Base-by-base conservation (phyloP, 805 yeast species). In the Metschnikowia continentalis region DNA sequence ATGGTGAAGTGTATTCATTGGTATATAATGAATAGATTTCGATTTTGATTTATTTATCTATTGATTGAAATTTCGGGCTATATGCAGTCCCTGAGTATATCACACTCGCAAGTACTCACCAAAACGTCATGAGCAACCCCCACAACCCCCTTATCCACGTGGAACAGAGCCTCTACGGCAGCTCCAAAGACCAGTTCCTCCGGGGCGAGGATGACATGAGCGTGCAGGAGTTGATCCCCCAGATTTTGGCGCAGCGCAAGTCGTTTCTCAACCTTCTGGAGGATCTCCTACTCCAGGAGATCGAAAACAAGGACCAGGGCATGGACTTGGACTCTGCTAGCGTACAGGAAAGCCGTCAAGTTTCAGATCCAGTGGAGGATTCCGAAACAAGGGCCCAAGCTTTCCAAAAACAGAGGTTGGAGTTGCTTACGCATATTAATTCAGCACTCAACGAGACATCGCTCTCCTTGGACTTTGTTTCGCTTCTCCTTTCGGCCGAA, bases 381-480 rank as follows among this genome's bases (percentile, higher is more conserved):
- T 58, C 57, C n/a, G 40, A 53, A 15, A 46, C 38, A 35, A 62
- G 52, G 30, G 47, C 39, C 8, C 78, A 73, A 42, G 70, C 71
- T 8, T 83, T 83, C 58, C 66, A 71, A 44, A 72, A 71, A 41
- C 74, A 79, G 15, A 82, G 82, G 61, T 62, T 69, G n/a, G 81
- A 82, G 51, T 74, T 85, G 39, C 58, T 83, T 14, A 73, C 70
- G 15, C 71, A 75, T 40, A 74, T 87, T 32, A 77, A 80, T 48
- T 66, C 81, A 0, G 96, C 98, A 1, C 72, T 88, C 58, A 94
- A 92, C 64, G 97, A 94, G 63, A 83, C 96, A 0, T 90, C 97
- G 0, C 68, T 94, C 36, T 84, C 96, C 1, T 71, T 91, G 51
- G 99, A 92, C 63, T 88, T 91, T 55, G 85, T 92, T 1, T 89